A percentile compares a stretch with the other conserved stretches of the same genome.
phyloP scores from a whole-genome alignment of 345 rosid species.

The Eucalyptus camaldulensis region DNA sequence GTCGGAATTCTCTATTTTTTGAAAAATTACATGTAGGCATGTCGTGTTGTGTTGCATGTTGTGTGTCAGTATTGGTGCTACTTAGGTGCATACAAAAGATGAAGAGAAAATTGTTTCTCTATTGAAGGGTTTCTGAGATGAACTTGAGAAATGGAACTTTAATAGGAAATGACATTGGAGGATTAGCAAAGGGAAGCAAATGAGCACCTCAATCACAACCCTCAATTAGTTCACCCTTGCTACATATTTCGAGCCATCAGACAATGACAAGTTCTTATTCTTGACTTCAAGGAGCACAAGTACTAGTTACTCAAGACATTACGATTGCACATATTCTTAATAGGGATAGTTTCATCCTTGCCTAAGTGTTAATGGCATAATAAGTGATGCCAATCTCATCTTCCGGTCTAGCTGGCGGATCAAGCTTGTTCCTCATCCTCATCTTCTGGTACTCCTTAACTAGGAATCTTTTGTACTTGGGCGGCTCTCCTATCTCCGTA shows the following conservation, averaged over 20 bases:
- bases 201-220: not conserved
- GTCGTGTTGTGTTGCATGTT: no score
- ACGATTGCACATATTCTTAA: not conserved
- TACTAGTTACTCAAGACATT: not conserved
- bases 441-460: conserved; percentile 22
- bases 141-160: not conserved
- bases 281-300: not conserved
- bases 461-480: conserved; percentile 21
- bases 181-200: not conserved
- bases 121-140: not conserved
- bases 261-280: not conserved
- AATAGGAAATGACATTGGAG: not conserved
- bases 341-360: not conserved
- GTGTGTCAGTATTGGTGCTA: no score
- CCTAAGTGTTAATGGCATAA: conserved; percentile 5
- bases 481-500: conserved; percentile 23
- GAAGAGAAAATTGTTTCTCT: not conserved
- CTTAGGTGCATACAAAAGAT: not conserved
- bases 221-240: not conserved
- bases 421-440: conserved; percentile 32
- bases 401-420: conserved; percentile 30
- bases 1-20: no score
- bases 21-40: no score
- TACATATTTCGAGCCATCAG: not conserved
- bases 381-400: conserved; percentile 32